phyloP scores from a whole-genome alignment of 2,329 filamentous ascomycete species.

The Exserohilum rostratum region DNA sequence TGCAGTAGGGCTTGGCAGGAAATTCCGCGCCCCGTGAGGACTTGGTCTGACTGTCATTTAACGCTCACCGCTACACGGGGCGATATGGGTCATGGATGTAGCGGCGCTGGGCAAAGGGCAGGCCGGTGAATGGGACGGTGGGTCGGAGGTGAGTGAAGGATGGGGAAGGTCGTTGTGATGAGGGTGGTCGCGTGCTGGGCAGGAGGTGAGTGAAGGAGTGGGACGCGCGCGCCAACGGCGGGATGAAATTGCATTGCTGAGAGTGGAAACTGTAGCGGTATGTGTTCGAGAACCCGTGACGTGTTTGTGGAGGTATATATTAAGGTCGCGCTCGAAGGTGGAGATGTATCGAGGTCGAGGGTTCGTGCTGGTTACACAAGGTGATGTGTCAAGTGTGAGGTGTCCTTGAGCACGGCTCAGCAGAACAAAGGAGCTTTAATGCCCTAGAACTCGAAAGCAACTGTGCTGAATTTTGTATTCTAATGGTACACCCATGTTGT shows the following conservation, averaged over 20 bases:
- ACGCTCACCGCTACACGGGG: slow-evolving; percentile 7
- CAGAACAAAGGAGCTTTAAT: neutral
- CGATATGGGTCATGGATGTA: too few species aligned
- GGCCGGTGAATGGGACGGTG: too few species aligned
- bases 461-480: neutral
- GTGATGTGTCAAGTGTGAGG: neutral
- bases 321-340: neutral
- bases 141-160: neutral
- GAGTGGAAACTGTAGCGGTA: neutral
- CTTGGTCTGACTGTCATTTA: slow-evolving; percentile 3
- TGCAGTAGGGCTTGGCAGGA: too few species aligned
- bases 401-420: neutral
- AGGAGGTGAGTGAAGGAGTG: neutral
- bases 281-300: neutral
- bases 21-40: neutral
- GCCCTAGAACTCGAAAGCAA: neutral
- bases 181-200: neutral
- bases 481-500: too few species aligned
- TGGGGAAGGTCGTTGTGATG: neutral
- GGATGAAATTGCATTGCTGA: neutral
- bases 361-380: neutral
- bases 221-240: neutral
- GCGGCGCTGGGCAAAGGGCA: too few species aligned
- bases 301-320: neutral
- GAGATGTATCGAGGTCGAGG: neutral